Percentiles rank a stretch among this genome's conserved stretches.
Conservation (phyloP, 2,329 filamentous ascomycete genomes). For the Capronia coronata region DNA sequence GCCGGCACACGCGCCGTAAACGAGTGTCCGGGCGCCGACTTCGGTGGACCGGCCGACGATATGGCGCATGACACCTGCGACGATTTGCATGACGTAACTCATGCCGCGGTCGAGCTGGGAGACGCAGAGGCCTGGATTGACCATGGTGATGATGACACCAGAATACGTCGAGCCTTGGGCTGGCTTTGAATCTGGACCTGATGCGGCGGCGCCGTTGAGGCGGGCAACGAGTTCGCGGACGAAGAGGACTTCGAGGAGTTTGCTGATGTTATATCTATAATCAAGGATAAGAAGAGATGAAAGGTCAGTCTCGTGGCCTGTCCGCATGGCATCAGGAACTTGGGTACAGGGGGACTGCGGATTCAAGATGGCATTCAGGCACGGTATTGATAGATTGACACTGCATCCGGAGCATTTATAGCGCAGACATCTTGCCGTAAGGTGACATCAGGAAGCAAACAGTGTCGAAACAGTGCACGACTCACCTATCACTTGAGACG, state of each 20-base stretch:
- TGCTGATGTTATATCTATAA: slow-evolving; percentile 22
- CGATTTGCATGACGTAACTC: neutral
- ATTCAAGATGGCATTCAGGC: no score
- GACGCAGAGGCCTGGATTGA: slow-evolving; percentile 28
- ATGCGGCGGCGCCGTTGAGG: slow-evolving; percentile 2
- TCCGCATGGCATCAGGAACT: no score
- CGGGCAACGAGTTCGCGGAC: slow-evolving; percentile 23
- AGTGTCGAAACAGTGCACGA: neutral
- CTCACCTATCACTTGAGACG: slow-evolving; percentile 5
- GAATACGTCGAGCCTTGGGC: neutral
- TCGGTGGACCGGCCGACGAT: slow-evolving; percentile 22
- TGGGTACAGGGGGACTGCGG: no score
- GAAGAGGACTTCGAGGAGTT: slow-evolving; percentile 26
- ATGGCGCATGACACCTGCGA: slow-evolving; percentile 5
- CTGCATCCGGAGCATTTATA: no score
- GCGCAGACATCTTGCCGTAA: no score
- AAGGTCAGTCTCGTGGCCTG: no score
- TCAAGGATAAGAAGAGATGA: no score
- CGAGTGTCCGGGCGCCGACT: slow-evolving; percentile 25
- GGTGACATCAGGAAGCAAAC: no score
- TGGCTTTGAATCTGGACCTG: neutral
- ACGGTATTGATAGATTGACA: no score
- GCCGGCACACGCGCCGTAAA: slow-evolving; percentile 18
- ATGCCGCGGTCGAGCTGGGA: slow-evolving; percentile 17
- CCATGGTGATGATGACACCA: slow-evolving; percentile 25